Percentiles rank a stretch among this genome's conserved stretches.
These are phyloP conservation scores for Pseudocercospora eumusae DNA, from an alignment of 2,329 filamentous ascomycete genomes.

Conservation along the genomic window DNA sequence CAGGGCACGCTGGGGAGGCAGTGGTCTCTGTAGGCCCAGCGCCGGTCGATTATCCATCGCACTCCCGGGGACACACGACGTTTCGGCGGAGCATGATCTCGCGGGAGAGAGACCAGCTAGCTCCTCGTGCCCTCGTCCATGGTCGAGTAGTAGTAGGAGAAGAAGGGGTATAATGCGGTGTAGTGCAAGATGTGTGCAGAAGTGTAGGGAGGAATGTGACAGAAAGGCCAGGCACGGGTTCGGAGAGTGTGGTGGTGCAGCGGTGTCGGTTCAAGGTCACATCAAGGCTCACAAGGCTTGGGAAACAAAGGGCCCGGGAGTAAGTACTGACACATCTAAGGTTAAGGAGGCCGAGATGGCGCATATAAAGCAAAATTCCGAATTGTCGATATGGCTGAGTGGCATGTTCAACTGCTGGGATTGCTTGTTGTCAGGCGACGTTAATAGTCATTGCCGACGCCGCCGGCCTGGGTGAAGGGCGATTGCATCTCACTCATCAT, in stretches of 20 bases:
- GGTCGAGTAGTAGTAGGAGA: neutral
- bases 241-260: neutral
- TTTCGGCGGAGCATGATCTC: slow-evolving; percentile 30
- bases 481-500: neutral
- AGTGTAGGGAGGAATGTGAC: neutral
- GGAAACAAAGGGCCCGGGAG: slow-evolving; percentile 8
- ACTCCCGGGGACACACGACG: slow-evolving; percentile 22
- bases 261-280: neutral
- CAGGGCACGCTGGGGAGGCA: slow-evolving; percentile 33
- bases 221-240: neutral
- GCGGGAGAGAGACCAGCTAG: slow-evolving; percentile 14
- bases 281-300: neutral
- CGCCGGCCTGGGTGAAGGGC: neutral
- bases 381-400: neutral
- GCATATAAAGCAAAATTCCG: neutral
- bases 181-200: neutral
- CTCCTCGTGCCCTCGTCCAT: slow-evolving; percentile 8
- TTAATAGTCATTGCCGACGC: slow-evolving; percentile 2
- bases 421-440: neutral
- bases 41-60: slow-evolving; percentile 35
- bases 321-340: neutral
- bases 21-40: slow-evolving; percentile 30
- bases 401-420: neutral
- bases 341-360: neutral
- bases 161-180: neutral